phyloP scores from a whole-genome alignment of 345 rosid genomes.

The Eucalyptus globulus region DNA sequence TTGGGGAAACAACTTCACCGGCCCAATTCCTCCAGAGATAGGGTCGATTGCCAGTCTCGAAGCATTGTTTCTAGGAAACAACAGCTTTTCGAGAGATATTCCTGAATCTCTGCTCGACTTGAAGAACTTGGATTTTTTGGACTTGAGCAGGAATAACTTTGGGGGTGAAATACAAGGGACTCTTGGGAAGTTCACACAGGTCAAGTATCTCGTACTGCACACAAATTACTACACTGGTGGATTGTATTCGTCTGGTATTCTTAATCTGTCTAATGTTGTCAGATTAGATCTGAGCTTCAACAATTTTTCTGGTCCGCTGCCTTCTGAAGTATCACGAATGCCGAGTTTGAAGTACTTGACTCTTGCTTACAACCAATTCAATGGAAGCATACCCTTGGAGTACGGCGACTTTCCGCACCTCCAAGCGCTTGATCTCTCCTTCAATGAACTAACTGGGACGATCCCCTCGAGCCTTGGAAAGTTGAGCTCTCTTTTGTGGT shows the following conservation, averaged over 20 bases:
- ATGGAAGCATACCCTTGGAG: constrained; percentile 54
- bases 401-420: constrained; percentile 47
- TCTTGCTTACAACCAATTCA: constrained; percentile 56
- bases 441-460: constrained; percentile 46
- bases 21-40: constrained; percentile 48
- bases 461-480: constrained; percentile 66
- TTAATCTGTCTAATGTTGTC: constrained; percentile 31
- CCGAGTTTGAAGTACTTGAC: constrained; percentile 45
- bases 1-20: constrained; percentile 56
- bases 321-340: constrained; percentile 42
- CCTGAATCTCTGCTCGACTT: constrained; percentile 60
- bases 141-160: constrained; percentile 62
- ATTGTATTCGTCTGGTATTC: constrained; percentile 54
- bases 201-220: constrained; percentile 52
- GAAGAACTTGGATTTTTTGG: constrained; percentile 45
- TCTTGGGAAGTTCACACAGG: constrained; percentile 55
- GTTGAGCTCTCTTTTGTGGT: constrained; percentile 67
- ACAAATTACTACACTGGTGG: constrained; percentile 56
- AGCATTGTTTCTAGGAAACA: constrained; percentile 62
- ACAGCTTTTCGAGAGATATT: constrained; percentile 35
- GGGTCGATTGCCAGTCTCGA: constrained; percentile 52
- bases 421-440: constrained; percentile 88
- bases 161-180: constrained; percentile 54
- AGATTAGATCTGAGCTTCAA: constrained; percentile 75
- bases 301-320: constrained; percentile 60